Percentiles rank a stretch among this genome's conserved stretches.
phyloP scores from a whole-genome alignment of 306 rosid genomes.

The Mimosa pudica region DNA sequence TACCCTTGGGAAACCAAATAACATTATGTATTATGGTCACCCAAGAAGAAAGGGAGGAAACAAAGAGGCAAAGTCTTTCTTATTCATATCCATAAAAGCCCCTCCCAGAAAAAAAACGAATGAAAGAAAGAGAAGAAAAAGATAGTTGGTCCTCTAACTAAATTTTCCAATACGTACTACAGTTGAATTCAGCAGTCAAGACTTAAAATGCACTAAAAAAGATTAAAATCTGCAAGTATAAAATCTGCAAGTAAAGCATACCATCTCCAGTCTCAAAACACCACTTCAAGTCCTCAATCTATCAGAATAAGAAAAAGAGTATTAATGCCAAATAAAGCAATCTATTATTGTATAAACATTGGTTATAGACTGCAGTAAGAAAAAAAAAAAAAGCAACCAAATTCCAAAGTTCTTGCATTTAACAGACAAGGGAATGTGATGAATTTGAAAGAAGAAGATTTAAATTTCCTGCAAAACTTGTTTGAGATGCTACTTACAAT shows the following conservation, averaged over 20 bases:
- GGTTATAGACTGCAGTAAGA: neutral
- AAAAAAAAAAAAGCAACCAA: neutral
- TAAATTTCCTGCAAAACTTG: neutral
- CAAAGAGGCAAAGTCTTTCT: constrained; percentile 4
- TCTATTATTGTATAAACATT: neutral
- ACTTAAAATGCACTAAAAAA: constrained; percentile 6
- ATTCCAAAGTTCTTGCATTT: constrained; percentile 8
- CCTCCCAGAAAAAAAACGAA: neutral
- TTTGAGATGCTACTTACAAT: neutral
- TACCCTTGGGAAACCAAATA: neutral
- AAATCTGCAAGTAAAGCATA: constrained; percentile 32
- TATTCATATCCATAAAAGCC: neutral
- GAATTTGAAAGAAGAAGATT: neutral
- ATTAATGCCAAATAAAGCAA: constrained; percentile 16
- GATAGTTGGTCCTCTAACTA: no score
- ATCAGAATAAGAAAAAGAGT: constrained; percentile 27
- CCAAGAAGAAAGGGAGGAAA: neutral
- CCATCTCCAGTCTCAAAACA: constrained; percentile 43
- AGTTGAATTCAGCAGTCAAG: constrained; percentile 15
- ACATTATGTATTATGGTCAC: constrained; percentile 1
- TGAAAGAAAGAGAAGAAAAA: neutral
- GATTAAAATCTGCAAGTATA: neutral
- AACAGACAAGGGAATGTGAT: neutral
- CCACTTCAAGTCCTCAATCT: constrained; percentile 31
- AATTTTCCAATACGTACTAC: neutral